Base-by-base conservation (phyloP, 768 basidiomycete genomes). In the Collybiopsis luxurians region DNA sequence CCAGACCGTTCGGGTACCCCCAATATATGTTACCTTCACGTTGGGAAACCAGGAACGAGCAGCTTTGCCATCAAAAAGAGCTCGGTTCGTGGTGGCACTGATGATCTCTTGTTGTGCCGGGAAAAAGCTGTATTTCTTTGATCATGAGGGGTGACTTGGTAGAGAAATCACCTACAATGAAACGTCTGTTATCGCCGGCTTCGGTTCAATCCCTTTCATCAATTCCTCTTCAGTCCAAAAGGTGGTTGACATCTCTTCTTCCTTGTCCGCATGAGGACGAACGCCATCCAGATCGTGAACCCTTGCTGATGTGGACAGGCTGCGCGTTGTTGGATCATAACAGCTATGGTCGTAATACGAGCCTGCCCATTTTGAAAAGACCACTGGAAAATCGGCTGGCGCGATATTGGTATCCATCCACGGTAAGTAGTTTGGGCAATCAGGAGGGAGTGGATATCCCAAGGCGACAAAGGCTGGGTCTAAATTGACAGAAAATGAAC, bases 311-410 rank as follows among this genome's bases (percentile, higher is more conserved):
- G 19, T 21, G 13, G 23, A 21, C 4, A 55, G 27, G 34, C 49
- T 51, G 12, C 23, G 34, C 36, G 19, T 15, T 7, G 24, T 3
- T 1, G 34, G 13, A 13, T 51, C 50, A 23, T 51, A 51, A n/a
- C 36, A 51, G 10, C 34, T 31, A 46, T 60, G 50, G 12, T 60
- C 59, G 44, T 55, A 64, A 31, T 63, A 64, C 4, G 51, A 52
- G 28, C 52, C 47, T 9, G 59, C 53, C 59, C 57, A 63, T 28
- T 28, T 17, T 17, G 38, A 42, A 50, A 59, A 63, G 44, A 43
- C 31, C 15, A 28, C 11, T 27, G 58, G 55, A 7, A 52, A 12
- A 17, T 57, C 62, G 34, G 57, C 59, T 7, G 46, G 27, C 12
- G 57, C 53, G 12, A 43, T 19, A 7, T 40, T 36, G 2, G 58